A percentile compares a stretch with the other conserved stretches of the same genome.
Conservation (phyloP, 2,329 filamentous ascomycete species). For the Cordyceps militaris region DNA sequence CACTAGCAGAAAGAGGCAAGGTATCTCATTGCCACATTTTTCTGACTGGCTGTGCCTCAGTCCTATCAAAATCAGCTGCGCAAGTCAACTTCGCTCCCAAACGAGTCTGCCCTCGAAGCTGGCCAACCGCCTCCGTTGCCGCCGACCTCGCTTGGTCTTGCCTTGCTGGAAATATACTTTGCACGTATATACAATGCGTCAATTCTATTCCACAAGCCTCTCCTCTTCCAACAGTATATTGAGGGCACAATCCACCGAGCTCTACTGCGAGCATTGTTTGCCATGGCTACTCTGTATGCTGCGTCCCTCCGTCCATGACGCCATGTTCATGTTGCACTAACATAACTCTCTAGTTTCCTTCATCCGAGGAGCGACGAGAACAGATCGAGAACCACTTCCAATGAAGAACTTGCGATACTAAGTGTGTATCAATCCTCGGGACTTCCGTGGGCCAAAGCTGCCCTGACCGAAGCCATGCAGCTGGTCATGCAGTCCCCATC, state of each 20-base stretch:
- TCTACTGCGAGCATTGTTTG: conserved; percentile 4
- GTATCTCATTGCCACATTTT: too few species aligned
- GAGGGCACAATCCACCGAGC: conserved; percentile 2
- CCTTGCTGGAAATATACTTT: conserved; percentile 2
- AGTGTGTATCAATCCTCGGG: conserved; percentile 1
- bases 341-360: neutral
- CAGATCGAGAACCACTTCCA: neutral
- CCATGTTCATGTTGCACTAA: neutral
- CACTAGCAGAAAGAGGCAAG: too few species aligned
- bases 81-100: neutral
- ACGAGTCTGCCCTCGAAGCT: neutral
- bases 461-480: neutral
- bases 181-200: conserved; percentile 1
- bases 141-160: conserved; percentile 1
- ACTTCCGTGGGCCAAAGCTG: conserved; percentile 2
- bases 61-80: conserved; percentile 8
- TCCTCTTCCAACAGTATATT: neutral
- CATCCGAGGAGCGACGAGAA: neutral
- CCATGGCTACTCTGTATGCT: conserved; percentile 5
- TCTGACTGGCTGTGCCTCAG: neutral
- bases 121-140: neutral
- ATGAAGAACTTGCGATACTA: neutral
- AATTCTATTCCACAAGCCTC: neutral
- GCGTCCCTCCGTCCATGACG: too few species aligned
- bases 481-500: neutral